A percentile compares a stretch with the other conserved stretches of the same genome.
Evolutionary conservation across 1,139 yeast species (phyloP).

Genomic region (Yamadazyma dendronema): DNA sequence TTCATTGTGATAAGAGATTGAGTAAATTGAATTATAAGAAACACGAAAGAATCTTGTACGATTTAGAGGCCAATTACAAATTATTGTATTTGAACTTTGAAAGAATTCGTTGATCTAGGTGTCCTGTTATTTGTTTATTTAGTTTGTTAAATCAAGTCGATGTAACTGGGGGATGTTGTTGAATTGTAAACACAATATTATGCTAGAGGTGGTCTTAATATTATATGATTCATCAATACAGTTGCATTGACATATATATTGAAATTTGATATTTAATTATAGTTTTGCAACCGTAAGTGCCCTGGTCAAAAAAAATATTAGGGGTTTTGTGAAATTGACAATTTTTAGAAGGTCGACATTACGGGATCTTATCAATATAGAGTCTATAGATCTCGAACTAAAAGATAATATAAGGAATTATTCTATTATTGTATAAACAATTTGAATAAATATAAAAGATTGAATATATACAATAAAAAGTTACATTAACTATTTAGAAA

Average conservation of each 20-base stretch:
- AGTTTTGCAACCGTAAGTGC: too few relatives aligned
- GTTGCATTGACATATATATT: conserved; percentile 7
- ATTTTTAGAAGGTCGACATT: too few relatives aligned
- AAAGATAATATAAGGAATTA: conserved; percentile 5
- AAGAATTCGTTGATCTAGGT: conserved; percentile 20
- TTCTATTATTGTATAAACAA: conserved; percentile 14
- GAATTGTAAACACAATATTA: conserved; percentile 8
- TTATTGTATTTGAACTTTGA: conserved; percentile 49
- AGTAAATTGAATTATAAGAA: conserved; percentile 55
- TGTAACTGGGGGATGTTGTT: conserved; percentile 19
- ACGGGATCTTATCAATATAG: too few relatives aligned
- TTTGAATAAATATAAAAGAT: conserved; percentile 13
- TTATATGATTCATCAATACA: conserved; percentile 14
- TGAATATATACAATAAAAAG: conserved; percentile 22
- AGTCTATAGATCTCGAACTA: too few relatives aligned
- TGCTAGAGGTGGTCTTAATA: conserved; percentile 19
- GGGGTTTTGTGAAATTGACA: too few relatives aligned
- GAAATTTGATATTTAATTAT: too few relatives aligned
- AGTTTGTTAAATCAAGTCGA: conserved; percentile 1
- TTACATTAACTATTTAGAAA: conserved; percentile 17
- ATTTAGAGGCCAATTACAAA: conserved; percentile 50
- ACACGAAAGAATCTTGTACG: conserved; percentile 69
- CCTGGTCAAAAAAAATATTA: too few relatives aligned
- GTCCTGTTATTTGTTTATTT: too few relatives aligned
- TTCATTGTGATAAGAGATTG: conserved; percentile 30